A percentile compares a stretch with the other conserved stretches of the same genome.
Evolutionary conservation across 2,329 filamentous ascomycete species (phyloP).

Genomic region (Hirsutella minnesotensis): DNA sequence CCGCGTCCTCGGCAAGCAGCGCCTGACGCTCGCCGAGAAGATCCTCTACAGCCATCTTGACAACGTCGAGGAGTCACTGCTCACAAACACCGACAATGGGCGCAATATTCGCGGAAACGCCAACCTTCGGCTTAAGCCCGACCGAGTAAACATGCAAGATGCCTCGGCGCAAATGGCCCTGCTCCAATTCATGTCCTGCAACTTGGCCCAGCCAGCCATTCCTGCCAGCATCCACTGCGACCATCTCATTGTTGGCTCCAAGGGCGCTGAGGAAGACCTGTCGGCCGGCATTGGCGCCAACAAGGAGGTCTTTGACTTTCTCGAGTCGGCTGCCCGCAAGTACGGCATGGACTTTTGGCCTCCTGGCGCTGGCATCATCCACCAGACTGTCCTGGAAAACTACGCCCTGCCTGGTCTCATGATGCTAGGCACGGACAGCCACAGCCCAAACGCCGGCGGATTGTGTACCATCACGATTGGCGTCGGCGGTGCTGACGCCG

Average conservation of each 20-base stretch:
- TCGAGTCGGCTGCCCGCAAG: slow-evolving; percentile 82
- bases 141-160: slow-evolving; percentile 98
- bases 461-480: slow-evolving; percentile 90
- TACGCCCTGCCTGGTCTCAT: slow-evolving; percentile 94
- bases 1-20: slow-evolving; percentile 53
- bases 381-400: slow-evolving; percentile 96
- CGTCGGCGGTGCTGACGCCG: slow-evolving; percentile 92
- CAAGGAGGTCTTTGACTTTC: slow-evolving; percentile 94
- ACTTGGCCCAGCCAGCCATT: slow-evolving; percentile 77
- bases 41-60: slow-evolving; percentile 94
- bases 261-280: slow-evolving; percentile 77
- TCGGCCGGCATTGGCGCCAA: slow-evolving; percentile 79
- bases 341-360: slow-evolving; percentile 96
- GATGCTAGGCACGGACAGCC: slow-evolving; percentile 97
- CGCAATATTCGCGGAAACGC: slow-evolving; percentile 73
- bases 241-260: slow-evolving; percentile 94
- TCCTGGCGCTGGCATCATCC: slow-evolving; percentile 86
- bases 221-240: slow-evolving; percentile 98
- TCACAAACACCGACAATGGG: slow-evolving; percentile 74
- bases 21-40: slow-evolving; percentile 89
- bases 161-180: slow-evolving; percentile 97
- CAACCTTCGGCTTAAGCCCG: slow-evolving; percentile 93
- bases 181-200: slow-evolving; percentile 97
- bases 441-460: slow-evolving; percentile 95
- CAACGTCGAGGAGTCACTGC: slow-evolving; percentile 76